Evolutionary conservation across 2,329 filamentous ascomycete species (phyloP).

Genomic region (Lachnellula cervina): DNA sequence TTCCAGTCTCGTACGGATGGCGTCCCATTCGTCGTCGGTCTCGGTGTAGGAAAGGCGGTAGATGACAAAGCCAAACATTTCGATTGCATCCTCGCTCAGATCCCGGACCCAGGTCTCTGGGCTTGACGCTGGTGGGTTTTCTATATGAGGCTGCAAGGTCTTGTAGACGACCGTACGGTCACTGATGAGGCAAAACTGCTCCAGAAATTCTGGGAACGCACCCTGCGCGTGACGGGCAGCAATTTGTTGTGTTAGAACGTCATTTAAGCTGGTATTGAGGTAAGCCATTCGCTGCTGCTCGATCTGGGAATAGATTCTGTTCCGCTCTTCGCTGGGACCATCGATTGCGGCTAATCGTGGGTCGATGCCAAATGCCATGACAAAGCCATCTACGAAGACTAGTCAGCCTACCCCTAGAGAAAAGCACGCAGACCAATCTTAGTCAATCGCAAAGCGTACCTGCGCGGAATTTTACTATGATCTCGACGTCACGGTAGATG

Average conservation of each 20-base stretch:
- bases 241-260: not conserved
- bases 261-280: not conserved
- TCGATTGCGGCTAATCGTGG: conserved; percentile 3
- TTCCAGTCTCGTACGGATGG: conserved; percentile 6
- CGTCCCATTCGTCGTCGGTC: conserved; percentile 16
- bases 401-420: too few species aligned
- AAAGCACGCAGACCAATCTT: too few species aligned
- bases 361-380: conserved; percentile 10
- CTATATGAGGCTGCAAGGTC: conserved; percentile 11
- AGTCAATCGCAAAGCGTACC: too few species aligned
- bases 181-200: conserved; percentile 9
- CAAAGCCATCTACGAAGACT: conserved; percentile 22
- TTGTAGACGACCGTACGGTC: conserved; percentile 19
- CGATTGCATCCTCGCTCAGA: conserved; percentile 5
- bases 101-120: conserved; percentile 16
- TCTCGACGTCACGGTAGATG: conserved; percentile 17
- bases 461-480: conserved; percentile 11
- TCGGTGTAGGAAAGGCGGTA: conserved; percentile 17
- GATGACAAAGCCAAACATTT: conserved; percentile 19
- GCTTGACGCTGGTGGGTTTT: conserved; percentile 4
- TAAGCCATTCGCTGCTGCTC: conserved; percentile 1
- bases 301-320: conserved; percentile 12
- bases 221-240: not conserved
- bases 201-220: conserved; percentile 14
- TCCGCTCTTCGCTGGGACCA: conserved; percentile 4